These are phyloP conservation scores for Annona cherimola DNA, from an alignment of 164 flowering plant genomes.

Conservation along the genomic window DNA sequence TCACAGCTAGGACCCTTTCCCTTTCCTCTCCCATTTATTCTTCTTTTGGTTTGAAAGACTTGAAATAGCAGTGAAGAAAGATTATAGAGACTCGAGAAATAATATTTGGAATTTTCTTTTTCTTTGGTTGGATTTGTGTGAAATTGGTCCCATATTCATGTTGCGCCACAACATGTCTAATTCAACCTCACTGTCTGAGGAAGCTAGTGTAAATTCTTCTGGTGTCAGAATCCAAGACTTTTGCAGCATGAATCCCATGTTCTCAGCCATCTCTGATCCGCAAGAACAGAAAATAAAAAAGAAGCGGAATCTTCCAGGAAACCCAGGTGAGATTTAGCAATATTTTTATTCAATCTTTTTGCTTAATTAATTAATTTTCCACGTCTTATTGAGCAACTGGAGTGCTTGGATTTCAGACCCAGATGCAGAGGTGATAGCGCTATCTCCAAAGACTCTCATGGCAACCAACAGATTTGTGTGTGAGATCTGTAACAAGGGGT, in stretches of 20 bases:
- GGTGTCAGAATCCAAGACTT: constrained; percentile 42
- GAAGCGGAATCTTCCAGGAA: constrained; percentile 85
- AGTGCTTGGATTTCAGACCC: constrained; percentile 52
- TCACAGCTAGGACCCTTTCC: not conserved
- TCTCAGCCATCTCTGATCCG: constrained; percentile 24
- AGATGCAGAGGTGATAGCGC: constrained; percentile 87
- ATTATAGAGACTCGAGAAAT: constrained; percentile 4
- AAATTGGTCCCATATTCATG: constrained; percentile 31
- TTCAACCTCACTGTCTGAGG: constrained; percentile 70
- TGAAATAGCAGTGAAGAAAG: constrained; percentile 1
- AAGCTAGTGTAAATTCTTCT: constrained; percentile 51
- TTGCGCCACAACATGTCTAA: constrained; percentile 53
- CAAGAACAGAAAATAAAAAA: constrained; percentile 48
- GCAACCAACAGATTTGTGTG: constrained; percentile 87
- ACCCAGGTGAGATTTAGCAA: constrained; percentile 52
- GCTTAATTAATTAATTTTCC: not conserved
- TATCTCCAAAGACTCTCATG: constrained; percentile 74
- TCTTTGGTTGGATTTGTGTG: constrained; percentile 15
- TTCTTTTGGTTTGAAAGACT: not conserved
- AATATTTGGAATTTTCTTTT: constrained; percentile 12
- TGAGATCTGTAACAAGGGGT: constrained; percentile 95
- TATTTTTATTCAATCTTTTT: not conserved
- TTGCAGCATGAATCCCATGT: constrained; percentile 28
- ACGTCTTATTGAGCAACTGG: not conserved
- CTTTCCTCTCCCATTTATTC: not conserved